Percentiles rank a stretch among this genome's conserved stretches.
Evolutionary conservation across 441 rosid species (phyloP).

Genomic region (Pelargonium cotyledonis): DNA sequence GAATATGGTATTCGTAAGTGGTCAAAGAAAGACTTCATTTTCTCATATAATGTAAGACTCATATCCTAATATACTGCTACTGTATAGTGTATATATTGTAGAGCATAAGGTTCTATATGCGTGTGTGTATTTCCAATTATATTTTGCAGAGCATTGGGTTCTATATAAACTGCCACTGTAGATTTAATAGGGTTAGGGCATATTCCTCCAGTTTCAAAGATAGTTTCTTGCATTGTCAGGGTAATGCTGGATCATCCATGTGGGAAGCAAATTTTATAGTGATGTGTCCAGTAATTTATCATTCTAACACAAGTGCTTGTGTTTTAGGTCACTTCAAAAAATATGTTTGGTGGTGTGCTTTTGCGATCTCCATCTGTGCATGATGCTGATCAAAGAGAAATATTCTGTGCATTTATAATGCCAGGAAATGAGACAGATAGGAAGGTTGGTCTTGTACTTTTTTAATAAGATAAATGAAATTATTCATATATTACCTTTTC

Average conservation of each 20-base stretch:
- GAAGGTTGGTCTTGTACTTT: constrained; percentile 43
- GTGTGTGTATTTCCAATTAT: background rate
- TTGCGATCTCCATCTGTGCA: constrained; percentile 71
- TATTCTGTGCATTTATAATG: constrained; percentile 59
- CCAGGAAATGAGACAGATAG: constrained; percentile 55
- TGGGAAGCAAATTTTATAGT: constrained; percentile 5
- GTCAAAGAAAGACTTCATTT: constrained; percentile 62
- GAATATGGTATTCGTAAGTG: constrained; percentile 83
- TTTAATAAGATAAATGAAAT: constrained; percentile 2
- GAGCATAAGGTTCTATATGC: background rate
- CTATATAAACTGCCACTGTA: background rate
- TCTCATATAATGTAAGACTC: constrained; percentile 65
- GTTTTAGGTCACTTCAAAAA: constrained; percentile 52
- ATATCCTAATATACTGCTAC: constrained; percentile 8
- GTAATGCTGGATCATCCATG: constrained; percentile 18
- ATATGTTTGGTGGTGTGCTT: constrained; percentile 66
- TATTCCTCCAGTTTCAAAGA: constrained; percentile 9
- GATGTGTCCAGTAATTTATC: background rate
- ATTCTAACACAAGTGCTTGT: constrained; percentile 8
- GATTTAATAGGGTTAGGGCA: background rate
- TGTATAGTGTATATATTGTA: background rate
- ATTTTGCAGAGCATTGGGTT: background rate
- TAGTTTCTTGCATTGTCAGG: constrained; percentile 15
- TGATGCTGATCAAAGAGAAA: constrained; percentile 84
- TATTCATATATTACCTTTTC: constrained; percentile 16